Conservation (phyloP, 1,284 basidiomycete species). For the Puccinia triticina region DNA sequence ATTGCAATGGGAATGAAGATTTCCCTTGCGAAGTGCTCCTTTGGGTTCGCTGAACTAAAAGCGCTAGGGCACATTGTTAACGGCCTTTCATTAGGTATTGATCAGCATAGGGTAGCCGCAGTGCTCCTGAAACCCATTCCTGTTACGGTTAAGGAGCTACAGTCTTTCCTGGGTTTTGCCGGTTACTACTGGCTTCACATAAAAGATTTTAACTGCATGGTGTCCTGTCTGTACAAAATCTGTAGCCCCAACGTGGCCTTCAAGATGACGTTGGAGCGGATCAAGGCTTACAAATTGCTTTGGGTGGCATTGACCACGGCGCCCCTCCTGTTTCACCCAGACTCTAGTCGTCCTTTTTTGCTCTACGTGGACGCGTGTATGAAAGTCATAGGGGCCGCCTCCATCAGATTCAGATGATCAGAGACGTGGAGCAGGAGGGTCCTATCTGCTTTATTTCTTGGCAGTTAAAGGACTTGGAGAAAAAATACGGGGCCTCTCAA, state of each 20-base stretch:
- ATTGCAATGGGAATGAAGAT: neutral
- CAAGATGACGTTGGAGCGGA: conserved; percentile 22
- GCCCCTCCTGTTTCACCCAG: conserved; percentile 20
- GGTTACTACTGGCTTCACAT: neutral
- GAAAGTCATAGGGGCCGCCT: conserved; percentile 7
- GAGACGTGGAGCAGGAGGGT: neutral
- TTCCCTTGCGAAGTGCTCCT: too few species aligned
- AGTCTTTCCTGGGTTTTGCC: neutral
- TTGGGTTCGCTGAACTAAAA: neutral
- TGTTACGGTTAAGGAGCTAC: too few species aligned
- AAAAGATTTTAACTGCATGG: neutral
- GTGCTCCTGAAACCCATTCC: neutral
- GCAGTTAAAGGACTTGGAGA: too few species aligned
- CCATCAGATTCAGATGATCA: conserved; percentile 26
- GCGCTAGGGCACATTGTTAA: too few species aligned
- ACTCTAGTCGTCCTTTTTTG: neutral
- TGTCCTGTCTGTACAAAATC: too few species aligned
- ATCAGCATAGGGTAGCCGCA: conserved; percentile 19
- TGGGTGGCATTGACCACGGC: neutral
- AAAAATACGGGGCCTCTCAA: conserved; percentile 5
- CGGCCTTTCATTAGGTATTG: neutral
- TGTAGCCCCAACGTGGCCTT: too few species aligned
- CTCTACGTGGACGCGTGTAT: conserved; percentile 27
- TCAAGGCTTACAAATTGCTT: too few species aligned
- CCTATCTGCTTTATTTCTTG: conserved; percentile 17